These are phyloP conservation scores for Salix udensis DNA, from an alignment of 345 rosid species.

Conservation along the genomic window DNA sequence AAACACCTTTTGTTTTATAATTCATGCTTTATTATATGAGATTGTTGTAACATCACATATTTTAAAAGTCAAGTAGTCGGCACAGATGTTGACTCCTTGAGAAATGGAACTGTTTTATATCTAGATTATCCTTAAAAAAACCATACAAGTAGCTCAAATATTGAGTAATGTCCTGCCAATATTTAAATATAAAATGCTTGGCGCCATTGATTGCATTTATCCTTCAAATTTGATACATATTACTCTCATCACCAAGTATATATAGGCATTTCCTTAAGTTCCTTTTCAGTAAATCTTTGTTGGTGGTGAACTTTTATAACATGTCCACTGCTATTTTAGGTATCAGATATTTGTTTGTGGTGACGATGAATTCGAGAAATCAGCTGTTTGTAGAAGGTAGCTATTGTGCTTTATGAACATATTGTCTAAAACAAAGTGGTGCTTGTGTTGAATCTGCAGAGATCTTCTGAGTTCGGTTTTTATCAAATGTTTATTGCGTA, in stretches of 20 bases:
- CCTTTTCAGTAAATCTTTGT: neutral
- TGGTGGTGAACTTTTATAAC: neutral
- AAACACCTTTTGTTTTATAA: too few species aligned
- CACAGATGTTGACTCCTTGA: neutral
- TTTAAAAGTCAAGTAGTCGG: neutral
- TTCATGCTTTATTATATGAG: too few species aligned
- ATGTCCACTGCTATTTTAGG: constrained; percentile 26
- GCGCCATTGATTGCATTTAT: neutral
- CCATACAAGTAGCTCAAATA: neutral
- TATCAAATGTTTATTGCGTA: neutral
- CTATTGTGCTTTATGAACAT: neutral
- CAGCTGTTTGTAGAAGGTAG: constrained; percentile 12
- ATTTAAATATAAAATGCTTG: neutral
- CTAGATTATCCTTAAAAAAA: neutral
- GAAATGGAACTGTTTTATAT: neutral
- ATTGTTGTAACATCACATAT: too few species aligned
- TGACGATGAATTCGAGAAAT: constrained; percentile 40
- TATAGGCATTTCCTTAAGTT: neutral
- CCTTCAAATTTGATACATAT: neutral
- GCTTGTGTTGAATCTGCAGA: neutral
- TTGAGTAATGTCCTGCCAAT: neutral
- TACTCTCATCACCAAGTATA: neutral
- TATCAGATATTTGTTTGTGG: constrained; percentile 45
- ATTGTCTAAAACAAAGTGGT: neutral
- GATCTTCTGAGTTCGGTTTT: neutral